Conservation (phyloP, 2,329 filamentous ascomycete species). For the Calycina herbarum region DNA sequence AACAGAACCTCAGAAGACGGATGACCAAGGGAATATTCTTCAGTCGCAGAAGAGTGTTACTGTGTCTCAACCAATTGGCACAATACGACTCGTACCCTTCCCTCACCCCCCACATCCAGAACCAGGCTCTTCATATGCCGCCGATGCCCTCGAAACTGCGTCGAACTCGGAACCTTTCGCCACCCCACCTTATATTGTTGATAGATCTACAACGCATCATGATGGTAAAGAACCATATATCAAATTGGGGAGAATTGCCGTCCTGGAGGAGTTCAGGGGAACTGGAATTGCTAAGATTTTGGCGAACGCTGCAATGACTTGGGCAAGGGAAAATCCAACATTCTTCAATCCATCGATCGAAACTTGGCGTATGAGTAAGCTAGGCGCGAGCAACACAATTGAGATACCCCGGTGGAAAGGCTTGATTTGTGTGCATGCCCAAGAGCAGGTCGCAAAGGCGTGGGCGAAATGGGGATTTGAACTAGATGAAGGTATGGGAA, state of each 20-base stretch:
- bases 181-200: constrained; percentile 26
- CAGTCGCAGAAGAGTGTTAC: constrained; percentile 47
- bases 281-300: constrained; percentile 64
- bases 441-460: constrained; percentile 61
- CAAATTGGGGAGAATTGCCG: constrained; percentile 77
- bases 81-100: constrained; percentile 60
- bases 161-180: constrained; percentile 17
- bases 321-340: constrained; percentile 61
- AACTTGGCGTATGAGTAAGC: constrained; percentile 45
- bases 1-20: constrained; percentile 45
- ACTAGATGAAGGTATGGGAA: constrained; percentile 70
- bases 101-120: constrained; percentile 56
- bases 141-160: constrained; percentile 25
- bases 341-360: constrained; percentile 50
- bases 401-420: constrained; percentile 66
- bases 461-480: constrained; percentile 75
- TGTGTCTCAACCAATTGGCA: constrained; percentile 35
- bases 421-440: constrained; percentile 77
- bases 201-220: constrained; percentile 49
- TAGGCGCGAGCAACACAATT: constrained; percentile 41
- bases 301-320: constrained; percentile 65
- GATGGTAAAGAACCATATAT: constrained; percentile 73
- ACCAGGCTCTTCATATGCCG: constrained; percentile 39
- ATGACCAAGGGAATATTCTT: constrained; percentile 45
- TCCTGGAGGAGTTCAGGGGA: constrained; percentile 54